Conservation (phyloP, 2,329 filamentous ascomycete genomes). For the Trichophyton rubrum region DNA sequence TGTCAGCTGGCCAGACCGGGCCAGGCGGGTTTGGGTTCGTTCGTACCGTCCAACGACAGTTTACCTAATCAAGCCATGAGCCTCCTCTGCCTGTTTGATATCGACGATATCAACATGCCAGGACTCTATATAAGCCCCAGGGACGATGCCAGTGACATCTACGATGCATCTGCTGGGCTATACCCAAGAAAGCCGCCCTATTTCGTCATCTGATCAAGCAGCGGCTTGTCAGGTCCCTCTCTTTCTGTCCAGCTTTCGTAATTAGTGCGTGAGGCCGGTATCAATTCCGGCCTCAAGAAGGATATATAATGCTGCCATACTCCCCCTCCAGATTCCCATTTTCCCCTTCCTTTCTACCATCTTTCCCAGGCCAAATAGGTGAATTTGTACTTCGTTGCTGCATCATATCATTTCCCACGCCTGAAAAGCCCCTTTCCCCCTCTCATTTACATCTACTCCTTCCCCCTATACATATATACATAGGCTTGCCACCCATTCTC, state of each 20-base stretch:
- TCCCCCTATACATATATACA: not conserved
- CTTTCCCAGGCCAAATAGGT: slow-evolving; percentile 8
- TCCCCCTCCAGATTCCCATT: slow-evolving; percentile 2
- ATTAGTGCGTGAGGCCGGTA: slow-evolving; percentile 34
- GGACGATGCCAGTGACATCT: not conserved
- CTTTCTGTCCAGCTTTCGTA: slow-evolving; percentile 20
- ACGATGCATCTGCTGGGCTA: slow-evolving; percentile 7
- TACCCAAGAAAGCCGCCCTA: not conserved
- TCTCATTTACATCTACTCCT: not conserved
- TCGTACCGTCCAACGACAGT: no score
- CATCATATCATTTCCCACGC: not conserved
- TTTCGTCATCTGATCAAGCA: slow-evolving; percentile 8
- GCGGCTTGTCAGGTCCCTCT: slow-evolving; percentile 18
- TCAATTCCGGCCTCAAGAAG: slow-evolving; percentile 34
- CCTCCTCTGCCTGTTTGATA: not conserved
- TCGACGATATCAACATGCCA: not conserved
- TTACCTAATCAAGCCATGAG: not conserved
- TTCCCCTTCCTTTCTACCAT: slow-evolving; percentile 22
- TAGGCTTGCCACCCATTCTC: not conserved
- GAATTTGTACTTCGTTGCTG: slow-evolving; percentile 12
- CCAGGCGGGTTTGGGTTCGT: not conserved
- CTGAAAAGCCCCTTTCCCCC: not conserved
- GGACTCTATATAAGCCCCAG: not conserved
- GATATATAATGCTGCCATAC: slow-evolving; percentile 27
- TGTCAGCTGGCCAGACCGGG: not conserved